Percentiles rank a stretch among this genome's conserved stretches.
These are phyloP conservation scores for Plasmodium falciparum DNA, from an alignment of 169 alveolate genomes.

Conservation along the genomic window DNA sequence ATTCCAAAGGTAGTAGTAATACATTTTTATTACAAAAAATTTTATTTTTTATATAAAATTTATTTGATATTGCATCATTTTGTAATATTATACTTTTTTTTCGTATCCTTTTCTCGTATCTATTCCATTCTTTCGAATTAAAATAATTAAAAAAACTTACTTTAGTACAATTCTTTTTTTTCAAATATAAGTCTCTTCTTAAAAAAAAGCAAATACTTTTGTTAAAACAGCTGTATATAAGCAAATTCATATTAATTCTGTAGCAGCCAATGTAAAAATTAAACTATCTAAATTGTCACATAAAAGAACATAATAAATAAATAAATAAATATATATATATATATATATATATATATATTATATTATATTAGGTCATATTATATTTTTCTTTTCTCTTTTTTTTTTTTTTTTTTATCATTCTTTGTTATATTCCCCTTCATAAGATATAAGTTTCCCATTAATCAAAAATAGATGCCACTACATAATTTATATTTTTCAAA, in stretches of 20 bases:
- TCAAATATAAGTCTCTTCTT: constrained; percentile 1
- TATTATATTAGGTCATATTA: neutral
- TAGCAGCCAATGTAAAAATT: neutral
- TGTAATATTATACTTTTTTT: too few relatives aligned
- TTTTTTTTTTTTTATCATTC: neutral
- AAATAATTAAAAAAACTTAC: constrained; percentile 1
- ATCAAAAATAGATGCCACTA: too few relatives aligned
- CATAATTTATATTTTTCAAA: too few relatives aligned
- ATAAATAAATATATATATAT: neutral
- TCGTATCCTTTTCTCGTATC: neutral
- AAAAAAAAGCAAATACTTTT: constrained; percentile 20
- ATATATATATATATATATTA: neutral
- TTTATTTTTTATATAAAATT: constrained; percentile 12
- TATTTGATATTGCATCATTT: neutral
- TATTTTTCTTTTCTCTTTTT: neutral
- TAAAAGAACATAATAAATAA: too few relatives aligned
- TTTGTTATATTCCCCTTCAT: too few relatives aligned
- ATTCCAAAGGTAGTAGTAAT: neutral
- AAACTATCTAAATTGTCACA: too few relatives aligned
- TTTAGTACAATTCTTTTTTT: constrained; percentile 11
- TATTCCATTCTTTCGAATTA: neutral
- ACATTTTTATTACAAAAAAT: neutral
- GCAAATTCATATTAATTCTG: constrained; percentile 25
- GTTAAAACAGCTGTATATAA: neutral
- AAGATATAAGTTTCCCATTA: too few relatives aligned